phyloP scores from a whole-genome alignment of 345 rosid species.

The Microthlaspi erraticum region DNA sequence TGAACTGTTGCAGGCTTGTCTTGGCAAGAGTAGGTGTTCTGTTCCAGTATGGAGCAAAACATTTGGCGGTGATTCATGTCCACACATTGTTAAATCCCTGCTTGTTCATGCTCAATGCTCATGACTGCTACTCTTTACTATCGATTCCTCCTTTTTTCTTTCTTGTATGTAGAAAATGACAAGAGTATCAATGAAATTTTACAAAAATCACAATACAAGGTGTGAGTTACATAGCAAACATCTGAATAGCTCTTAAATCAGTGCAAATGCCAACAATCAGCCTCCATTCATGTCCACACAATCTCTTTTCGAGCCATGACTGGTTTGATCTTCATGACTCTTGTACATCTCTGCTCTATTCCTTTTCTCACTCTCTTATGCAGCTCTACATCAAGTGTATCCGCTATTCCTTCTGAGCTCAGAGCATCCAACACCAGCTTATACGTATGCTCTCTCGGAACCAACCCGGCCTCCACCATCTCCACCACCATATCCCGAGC shows the following conservation, averaged over 20 bases:
- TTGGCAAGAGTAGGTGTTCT: constrained; percentile 54
- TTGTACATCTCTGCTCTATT: constrained; percentile 55
- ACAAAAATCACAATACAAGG: constrained; percentile 28
- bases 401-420: constrained; percentile 44
- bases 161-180: constrained; percentile 11
- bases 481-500: constrained; percentile 72
- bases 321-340: constrained; percentile 69
- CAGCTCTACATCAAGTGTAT: constrained; percentile 47
- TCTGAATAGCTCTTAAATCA: not conserved
- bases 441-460: constrained; percentile 84
- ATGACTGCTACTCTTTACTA: constrained; percentile 22
- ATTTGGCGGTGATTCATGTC: constrained; percentile 59
- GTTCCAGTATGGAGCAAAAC: constrained; percentile 48
- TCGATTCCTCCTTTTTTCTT: not conserved
- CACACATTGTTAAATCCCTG: constrained; percentile 55
- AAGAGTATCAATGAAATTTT: constrained; percentile 30
- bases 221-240: constrained; percentile 2
- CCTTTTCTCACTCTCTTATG: constrained; percentile 60
- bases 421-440: constrained; percentile 68
- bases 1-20: constrained; percentile 56
- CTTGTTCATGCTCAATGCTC: constrained; percentile 65
- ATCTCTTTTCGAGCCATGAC: constrained; percentile 42
- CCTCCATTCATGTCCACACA: not conserved
- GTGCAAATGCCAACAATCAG: constrained; percentile 1
- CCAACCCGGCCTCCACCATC: constrained; percentile 68